Base-by-base conservation (phyloP, 768 basidiomycete genomes). In the Lactifluus volemus region DNA sequence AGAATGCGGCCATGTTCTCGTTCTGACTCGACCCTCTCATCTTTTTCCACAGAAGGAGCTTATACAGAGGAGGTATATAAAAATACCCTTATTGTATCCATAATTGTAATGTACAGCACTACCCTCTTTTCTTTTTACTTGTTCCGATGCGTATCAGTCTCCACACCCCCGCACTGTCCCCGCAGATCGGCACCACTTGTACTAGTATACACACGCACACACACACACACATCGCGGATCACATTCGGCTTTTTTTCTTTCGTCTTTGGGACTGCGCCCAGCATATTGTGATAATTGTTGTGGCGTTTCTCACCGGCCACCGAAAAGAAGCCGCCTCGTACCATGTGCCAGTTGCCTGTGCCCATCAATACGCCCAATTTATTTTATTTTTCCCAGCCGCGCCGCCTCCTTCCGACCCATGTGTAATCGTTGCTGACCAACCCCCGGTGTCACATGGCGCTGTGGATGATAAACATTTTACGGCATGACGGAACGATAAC, bases 1-100 rank as follows among this genome's bases (percentile, higher is more conserved):
- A 94, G 77, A 87, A 84, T 59, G 88, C 89, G 15, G 90, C 89
- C 6, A 81, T 91, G 44, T 93, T 93, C 72, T 91, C 89, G 7
- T 91, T 91, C 77, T 90, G 70, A 77, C 12, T 45, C 21, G 12
- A 25, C 4, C 32, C 2, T 12, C 49, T 19, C 14, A 17, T 34
- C 38, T 45, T 55, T 29, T 12, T 15, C 21, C 25, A 25, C 25
- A 2, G 25, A 25, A 25, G 25, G 25, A 25, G 25, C 25, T 2
- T 25, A 25, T 25, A 25, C 1, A 25, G 25, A 25, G 25, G 25
- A 25, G 25, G 25, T 25, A 14, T 21, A 21, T 21, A 45, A 17
- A 19, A 34, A 25, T 17, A 15, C 17, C 41, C 14, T 17, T 59
- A 36, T 19, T 4, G 32, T 38, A 42, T 60, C 42, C 30, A 44